Evolutionary conservation across 164 flowering plant species (phyloP).

Genomic region (Umbellularia californica): DNA sequence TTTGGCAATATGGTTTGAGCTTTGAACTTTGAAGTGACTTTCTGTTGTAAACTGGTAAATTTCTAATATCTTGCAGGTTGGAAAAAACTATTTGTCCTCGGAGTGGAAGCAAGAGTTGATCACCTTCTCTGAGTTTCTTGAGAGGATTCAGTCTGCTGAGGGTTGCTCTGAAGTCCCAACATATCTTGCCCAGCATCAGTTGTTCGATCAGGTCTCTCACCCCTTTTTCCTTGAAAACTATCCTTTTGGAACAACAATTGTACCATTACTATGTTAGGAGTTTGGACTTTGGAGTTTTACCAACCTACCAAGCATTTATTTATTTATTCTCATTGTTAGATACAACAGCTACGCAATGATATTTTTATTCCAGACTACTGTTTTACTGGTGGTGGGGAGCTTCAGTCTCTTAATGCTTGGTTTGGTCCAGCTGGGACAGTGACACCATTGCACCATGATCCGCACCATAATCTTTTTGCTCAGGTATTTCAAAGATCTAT

Average conservation of each 20-base stretch:
- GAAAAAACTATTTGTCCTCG: constrained; percentile 72
- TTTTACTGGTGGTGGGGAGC: constrained; percentile 86
- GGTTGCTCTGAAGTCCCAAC: constrained; percentile 38
- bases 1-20: not conserved
- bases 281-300: too few species aligned
- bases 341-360: constrained; percentile 70
- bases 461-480: constrained; percentile 95
- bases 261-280: not conserved
- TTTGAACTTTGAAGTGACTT: not conserved
- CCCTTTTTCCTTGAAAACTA: constrained; percentile 2
- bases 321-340: constrained; percentile 34
- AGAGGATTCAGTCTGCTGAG: constrained; percentile 56
- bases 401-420: constrained; percentile 91
- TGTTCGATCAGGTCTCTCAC: constrained; percentile 81
- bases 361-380: constrained; percentile 88
- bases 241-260: not conserved
- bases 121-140: constrained; percentile 80
- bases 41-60: not conserved
- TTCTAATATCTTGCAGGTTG: constrained; percentile 59
- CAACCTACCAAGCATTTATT: not conserved
- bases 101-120: constrained; percentile 98
- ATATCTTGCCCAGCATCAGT: constrained; percentile 94
- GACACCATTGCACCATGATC: constrained; percentile 98
- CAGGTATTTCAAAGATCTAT: constrained; percentile 49
- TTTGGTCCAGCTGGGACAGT: constrained; percentile 97